Percentiles rank a stretch among this genome's conserved stretches.
phyloP scores from a whole-genome alignment of 164 flowering plant species.

The Sedum album region DNA sequence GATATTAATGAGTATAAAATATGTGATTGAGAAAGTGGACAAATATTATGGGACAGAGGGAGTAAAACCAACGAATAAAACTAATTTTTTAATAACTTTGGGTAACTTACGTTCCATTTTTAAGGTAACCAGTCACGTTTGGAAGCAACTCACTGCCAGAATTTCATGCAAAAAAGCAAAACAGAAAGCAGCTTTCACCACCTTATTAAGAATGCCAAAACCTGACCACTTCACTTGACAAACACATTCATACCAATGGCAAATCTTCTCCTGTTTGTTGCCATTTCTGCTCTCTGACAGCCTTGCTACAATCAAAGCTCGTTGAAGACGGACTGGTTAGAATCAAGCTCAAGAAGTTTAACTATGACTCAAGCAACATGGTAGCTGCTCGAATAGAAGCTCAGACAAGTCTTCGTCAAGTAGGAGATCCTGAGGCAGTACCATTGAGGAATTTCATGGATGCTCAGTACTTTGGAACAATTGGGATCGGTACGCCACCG shows the following conservation, averaged over 20 bases:
- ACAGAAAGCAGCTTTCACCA: background rate
- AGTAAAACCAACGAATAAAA: no score
- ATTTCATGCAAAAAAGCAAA: background rate
- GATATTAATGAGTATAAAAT: no score
- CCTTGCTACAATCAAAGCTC: background rate
- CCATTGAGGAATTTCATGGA: conserved; percentile 6
- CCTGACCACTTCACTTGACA: background rate
- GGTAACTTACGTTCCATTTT: no score
- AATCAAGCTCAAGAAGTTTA: conserved; percentile 7
- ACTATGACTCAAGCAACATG: background rate
- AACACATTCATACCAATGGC: background rate
- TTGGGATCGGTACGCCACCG: conserved; percentile 6
- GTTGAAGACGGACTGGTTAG: background rate
- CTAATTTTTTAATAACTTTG: no score
- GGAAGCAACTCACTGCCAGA: background rate
- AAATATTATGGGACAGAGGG: no score
- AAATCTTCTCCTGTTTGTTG: conserved; percentile 3
- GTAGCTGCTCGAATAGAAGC: background rate
- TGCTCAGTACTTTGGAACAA: conserved; percentile 5
- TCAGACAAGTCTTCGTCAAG: background rate
- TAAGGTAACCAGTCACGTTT: background rate
- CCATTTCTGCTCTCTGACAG: background rate
- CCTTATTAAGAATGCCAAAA: background rate
- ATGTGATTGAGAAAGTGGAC: no score
- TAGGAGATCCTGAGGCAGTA: conserved; percentile 5